A percentile compares a stretch with the other conserved stretches of the same genome.
These are phyloP conservation scores for Suillus sp. DNA, from an alignment of 768 basidiomycete genomes.

Conservation along the genomic window DNA sequence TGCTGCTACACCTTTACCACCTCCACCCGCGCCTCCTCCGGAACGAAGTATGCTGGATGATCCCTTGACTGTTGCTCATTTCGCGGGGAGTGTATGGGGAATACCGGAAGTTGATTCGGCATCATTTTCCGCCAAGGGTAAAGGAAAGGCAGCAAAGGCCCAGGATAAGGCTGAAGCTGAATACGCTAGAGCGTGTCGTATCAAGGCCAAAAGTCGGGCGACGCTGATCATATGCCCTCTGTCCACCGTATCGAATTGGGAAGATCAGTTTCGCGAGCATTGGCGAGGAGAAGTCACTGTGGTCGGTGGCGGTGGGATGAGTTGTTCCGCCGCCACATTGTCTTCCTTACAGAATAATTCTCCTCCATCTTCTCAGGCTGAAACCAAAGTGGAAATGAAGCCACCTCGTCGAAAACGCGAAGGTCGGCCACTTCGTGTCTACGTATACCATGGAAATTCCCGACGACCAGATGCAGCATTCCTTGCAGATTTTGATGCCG, in stretches of 20 bases:
- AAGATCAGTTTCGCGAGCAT: conserved; percentile 97
- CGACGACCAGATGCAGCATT: conserved; percentile 84
- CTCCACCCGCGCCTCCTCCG: conserved; percentile 43
- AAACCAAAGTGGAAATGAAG: conserved; percentile 27
- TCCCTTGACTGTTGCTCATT: conserved; percentile 54
- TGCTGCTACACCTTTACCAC: conserved; percentile 54
- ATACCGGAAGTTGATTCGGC: conserved; percentile 61
- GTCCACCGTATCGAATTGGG: conserved; percentile 98
- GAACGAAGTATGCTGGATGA: conserved; percentile 35
- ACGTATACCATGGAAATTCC: conserved; percentile 93
- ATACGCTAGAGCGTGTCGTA: conserved; percentile 67
- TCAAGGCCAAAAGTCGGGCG: conserved; percentile 83
- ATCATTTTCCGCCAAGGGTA: conserved; percentile 49
- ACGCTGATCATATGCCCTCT: conserved; percentile 97
- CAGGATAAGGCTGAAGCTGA: conserved; percentile 75
- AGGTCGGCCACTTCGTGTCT: conserved; percentile 72
- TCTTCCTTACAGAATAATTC: conserved; percentile 39
- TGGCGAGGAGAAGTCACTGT: conserved; percentile 89
- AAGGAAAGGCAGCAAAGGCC: conserved; percentile 64
- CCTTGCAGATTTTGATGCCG: conserved; percentile 92
- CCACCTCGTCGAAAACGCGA: conserved; percentile 40
- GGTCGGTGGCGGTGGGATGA: conserved; percentile 69
- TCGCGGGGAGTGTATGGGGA: conserved; percentile 80
- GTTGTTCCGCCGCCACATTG: conserved; percentile 30
- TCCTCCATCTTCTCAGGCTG: conserved; percentile 35